Conservation (phyloP, 148 eudicot species). For the Camellia lanceoleosa region DNA sequence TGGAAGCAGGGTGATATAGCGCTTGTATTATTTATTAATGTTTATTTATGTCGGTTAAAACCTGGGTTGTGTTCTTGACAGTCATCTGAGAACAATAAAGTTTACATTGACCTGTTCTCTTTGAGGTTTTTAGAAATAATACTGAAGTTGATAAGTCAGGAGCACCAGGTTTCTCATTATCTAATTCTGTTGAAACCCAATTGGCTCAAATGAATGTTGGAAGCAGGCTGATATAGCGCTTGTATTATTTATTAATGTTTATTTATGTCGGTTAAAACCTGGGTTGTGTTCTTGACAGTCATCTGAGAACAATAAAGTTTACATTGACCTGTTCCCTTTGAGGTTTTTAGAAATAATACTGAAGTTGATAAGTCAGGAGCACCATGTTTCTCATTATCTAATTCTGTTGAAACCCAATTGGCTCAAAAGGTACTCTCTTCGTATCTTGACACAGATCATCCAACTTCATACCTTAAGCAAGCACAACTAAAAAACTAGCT, state of each 20-base stretch:
- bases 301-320: too few species aligned
- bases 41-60: neutral
- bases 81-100: too few species aligned
- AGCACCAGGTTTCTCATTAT: neutral
- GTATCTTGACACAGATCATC: neutral
- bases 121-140: neutral
- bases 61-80: neutral
- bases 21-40: neutral
- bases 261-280: neutral
- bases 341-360: neutral
- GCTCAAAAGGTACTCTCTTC: too few species aligned
- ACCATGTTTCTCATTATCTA: too few species aligned
- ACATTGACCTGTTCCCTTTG: neutral
- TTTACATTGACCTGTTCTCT: too few species aligned
- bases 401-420: too few species aligned
- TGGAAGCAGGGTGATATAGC: neutral
- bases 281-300: neutral
- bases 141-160: neutral
- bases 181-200: too few species aligned
- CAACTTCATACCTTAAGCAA: neutral
- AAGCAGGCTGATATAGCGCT: neutral
- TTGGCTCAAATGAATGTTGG: neutral
- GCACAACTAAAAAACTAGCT: neutral
- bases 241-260: neutral
- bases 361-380: neutral